Evolutionary conservation across 495 filamentous ascomycete species (phyloP), one percentile per base, ranked within the genome.

Genomic region (Aspergillus campestris): DNA sequence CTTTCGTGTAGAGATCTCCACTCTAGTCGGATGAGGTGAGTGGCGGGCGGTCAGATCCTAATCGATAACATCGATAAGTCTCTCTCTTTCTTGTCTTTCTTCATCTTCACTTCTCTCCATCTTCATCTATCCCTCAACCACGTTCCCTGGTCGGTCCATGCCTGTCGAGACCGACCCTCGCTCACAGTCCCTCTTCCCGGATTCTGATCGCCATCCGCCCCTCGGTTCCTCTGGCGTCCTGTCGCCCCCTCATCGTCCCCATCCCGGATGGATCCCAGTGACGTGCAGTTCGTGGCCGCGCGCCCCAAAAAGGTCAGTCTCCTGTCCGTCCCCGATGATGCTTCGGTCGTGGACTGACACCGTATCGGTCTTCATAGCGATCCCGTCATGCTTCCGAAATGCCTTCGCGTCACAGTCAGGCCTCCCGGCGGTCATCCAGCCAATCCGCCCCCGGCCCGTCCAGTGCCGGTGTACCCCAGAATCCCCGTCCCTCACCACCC

Each of bases 221-320:
- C 38, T 27, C 42, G 35, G 34, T 32, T 37, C 13, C 11, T 31
- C 35, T 42, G 24, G 41, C 27, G 29, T 18, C 12, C 14, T 14
- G 3, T 15, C 14, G 9, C 9, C 9, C 13, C 10, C 31, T 24
- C 28, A 13, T 12, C 34, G 15, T 29, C 1, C 10, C 24, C 4
- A 5, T 31, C 31, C 12, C 7, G 15, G 29, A 73, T 71, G 70
- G 68, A 53, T 55, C 57, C 64, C 44, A 60, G 65, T 35, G 60
- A 59, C 50, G 53, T 71, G 44, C 63, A 67, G 50, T 58, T 67
- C 33, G 44, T 70, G 57, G 60, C 52, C 50, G 57, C 64, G 52
- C 64, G 67, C 50, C 64, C 62, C 24, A 62, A 57, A 51, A 65
- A 71, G 66, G 70, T 73, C 48, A 42, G 59, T 53, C 43, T 44